phyloP scores from a whole-genome alignment of 2,329 filamentous ascomycete species.

The Colletotrichum chlorophyti region DNA sequence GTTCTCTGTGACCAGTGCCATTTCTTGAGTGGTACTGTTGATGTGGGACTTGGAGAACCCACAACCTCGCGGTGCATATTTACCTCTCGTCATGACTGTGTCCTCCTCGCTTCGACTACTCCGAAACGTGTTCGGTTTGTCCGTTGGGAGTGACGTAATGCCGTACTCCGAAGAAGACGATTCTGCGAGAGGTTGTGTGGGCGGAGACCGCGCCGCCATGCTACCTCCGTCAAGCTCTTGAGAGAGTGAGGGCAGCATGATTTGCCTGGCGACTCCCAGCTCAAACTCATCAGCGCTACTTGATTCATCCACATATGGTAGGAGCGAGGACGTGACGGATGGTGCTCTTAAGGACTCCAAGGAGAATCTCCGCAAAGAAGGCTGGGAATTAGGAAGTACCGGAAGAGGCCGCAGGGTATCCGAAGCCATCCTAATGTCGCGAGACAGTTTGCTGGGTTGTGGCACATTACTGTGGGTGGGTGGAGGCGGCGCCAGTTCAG shows the following conservation, averaged over 20 bases:
- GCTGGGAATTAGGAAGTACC: slow-evolving; percentile 33
- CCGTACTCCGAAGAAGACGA: slow-evolving; percentile 34
- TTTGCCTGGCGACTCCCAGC: slow-evolving; percentile 32
- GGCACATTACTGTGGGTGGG: slow-evolving; percentile 29
- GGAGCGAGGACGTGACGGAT: slow-evolving; percentile 36
- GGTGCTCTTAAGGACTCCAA: slow-evolving; percentile 25
- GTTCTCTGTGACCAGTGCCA: background rate
- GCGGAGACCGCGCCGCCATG: background rate
- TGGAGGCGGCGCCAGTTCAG: slow-evolving; percentile 33
- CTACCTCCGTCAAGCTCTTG: background rate
- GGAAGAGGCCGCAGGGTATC: slow-evolving; percentile 38
- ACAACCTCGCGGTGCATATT: too few species aligned
- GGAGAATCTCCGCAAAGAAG: slow-evolving; percentile 27
- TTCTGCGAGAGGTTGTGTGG: background rate
- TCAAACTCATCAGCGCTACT: slow-evolving; percentile 33
- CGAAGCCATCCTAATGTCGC: slow-evolving; percentile 32
- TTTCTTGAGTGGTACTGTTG: background rate
- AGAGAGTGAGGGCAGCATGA: slow-evolving; percentile 9
- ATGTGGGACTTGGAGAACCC: background rate
- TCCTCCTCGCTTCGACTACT: too few species aligned
- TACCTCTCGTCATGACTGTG: too few species aligned
- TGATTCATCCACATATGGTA: slow-evolving; percentile 27
- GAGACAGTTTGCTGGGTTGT: slow-evolving; percentile 40
- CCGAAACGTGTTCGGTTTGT: too few species aligned
- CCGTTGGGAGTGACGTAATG: slow-evolving; percentile 27